These are phyloP conservation scores for Hypoxylon intermedium DNA, from an alignment of 495 filamentous ascomycete genomes.

Conservation along the genomic window DNA sequence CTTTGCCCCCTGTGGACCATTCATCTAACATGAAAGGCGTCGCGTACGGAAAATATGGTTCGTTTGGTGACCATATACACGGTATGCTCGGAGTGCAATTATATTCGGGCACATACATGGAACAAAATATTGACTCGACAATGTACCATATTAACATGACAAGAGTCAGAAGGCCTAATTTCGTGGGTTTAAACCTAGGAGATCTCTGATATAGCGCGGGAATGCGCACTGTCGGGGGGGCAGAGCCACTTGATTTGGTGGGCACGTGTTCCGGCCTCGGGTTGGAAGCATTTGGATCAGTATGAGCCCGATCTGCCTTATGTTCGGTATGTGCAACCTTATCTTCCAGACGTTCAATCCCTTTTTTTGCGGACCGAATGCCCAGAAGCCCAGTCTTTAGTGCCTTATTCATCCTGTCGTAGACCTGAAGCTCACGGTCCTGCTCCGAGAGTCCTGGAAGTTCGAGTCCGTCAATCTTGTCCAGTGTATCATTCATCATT, in stretches of 20 bases:
- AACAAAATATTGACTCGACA: constrained; percentile 67
- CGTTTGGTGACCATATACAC: constrained; percentile 56
- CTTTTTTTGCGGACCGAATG: constrained; percentile 70
- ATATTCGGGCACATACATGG: constrained; percentile 61
- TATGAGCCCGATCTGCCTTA: constrained; percentile 21
- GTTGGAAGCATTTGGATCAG: constrained; percentile 4
- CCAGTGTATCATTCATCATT: constrained; percentile 39
- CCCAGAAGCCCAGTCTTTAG: constrained; percentile 65
- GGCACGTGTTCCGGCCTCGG: constrained; percentile 1
- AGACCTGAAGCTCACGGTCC: constrained; percentile 60
- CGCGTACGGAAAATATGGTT: constrained; percentile 61
- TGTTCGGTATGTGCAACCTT: constrained; percentile 57
- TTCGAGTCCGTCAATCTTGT: constrained; percentile 47
- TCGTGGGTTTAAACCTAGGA: constrained; percentile 60
- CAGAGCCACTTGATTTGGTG: constrained; percentile 32
- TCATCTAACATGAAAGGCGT: constrained; percentile 63
- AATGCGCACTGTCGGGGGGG: constrained; percentile 58
- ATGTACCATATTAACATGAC: constrained; percentile 62
- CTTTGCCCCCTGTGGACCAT: constrained; percentile 56
- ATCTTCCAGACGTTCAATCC: constrained; percentile 70
- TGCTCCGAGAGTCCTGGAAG: constrained; percentile 39
- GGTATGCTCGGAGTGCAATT: constrained; percentile 54
- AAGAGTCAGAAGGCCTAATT: constrained; percentile 60
- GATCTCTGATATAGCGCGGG: constrained; percentile 64
- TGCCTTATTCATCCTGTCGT: constrained; percentile 64